These are phyloP conservation scores for Dicorynia guianensis DNA, from an alignment of 306 rosid species.

Conservation along the genomic window DNA sequence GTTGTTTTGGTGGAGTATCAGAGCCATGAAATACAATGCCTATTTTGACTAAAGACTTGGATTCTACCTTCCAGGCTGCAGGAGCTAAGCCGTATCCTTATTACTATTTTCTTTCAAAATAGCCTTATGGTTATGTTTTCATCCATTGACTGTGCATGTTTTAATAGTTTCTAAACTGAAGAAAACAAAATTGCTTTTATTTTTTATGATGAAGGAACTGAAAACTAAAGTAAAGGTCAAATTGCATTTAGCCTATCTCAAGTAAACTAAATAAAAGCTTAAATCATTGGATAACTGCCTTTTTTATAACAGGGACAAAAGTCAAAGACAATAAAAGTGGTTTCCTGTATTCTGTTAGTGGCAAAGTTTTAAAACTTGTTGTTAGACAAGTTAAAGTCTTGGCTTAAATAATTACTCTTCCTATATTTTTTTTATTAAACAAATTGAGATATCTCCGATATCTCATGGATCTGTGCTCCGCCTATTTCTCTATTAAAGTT, in stretches of 20 bases:
- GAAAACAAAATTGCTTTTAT: slow-evolving; percentile 1
- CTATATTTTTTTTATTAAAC: neutral
- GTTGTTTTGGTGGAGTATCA: slow-evolving; percentile 38
- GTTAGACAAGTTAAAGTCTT: slow-evolving; percentile 4
- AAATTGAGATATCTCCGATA: slow-evolving; percentile 8
- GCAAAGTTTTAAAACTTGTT: slow-evolving; percentile 10
- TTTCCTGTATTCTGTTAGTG: slow-evolving; percentile 19
- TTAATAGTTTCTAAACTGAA: neutral
- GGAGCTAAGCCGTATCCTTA: slow-evolving; percentile 91
- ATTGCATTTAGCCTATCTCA: slow-evolving; percentile 24
- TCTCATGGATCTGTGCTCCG: slow-evolving; percentile 32
- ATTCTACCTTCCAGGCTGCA: slow-evolving; percentile 75
- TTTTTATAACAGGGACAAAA: slow-evolving; percentile 13
- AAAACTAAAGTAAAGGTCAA: slow-evolving; percentile 18
- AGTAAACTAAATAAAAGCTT: neutral
- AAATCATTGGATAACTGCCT: slow-evolving; percentile 20
- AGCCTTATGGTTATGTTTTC: slow-evolving; percentile 10
- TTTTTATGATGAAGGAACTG: slow-evolving; percentile 18
- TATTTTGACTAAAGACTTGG: slow-evolving; percentile 70
- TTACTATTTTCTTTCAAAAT: slow-evolving; percentile 33
- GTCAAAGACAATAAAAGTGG: neutral
- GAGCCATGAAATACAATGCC: slow-evolving; percentile 68
- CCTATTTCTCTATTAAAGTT: slow-evolving; percentile 37
- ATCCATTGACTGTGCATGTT: slow-evolving; percentile 1
- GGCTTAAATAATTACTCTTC: neutral